Evolutionary conservation across 176 grass and related monocot genomes (phyloP).

Genomic region (Raddia guianensis): DNA sequence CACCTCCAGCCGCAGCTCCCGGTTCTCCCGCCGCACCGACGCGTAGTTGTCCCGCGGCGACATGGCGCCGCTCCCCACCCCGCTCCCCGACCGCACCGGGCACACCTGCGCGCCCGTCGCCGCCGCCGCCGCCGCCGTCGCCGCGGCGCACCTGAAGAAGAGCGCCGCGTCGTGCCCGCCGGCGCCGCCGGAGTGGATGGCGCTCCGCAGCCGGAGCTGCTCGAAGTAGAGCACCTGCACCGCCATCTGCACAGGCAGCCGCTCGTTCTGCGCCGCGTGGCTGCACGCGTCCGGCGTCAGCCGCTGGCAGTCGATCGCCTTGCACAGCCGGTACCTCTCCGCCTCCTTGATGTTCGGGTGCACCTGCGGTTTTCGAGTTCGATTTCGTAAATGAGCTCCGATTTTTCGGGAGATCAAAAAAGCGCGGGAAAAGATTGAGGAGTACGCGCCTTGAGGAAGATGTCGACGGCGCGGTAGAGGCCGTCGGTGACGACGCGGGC

Average conservation of each 20-base stretch:
- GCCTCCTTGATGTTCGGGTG: slow-evolving; percentile 97
- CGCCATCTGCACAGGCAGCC: slow-evolving; percentile 88
- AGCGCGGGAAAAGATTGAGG: background rate
- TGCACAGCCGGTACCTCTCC: slow-evolving; percentile 87
- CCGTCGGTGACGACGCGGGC: slow-evolving; percentile 86
- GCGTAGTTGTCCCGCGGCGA: slow-evolving; percentile 97
- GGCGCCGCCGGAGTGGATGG: slow-evolving; percentile 55
- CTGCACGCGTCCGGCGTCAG: slow-evolving; percentile 91
- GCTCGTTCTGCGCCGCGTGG: slow-evolving; percentile 93
- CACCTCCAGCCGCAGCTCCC: slow-evolving; percentile 92
- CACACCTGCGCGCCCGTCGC: slow-evolving; percentile 16
- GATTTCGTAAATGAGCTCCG: background rate
- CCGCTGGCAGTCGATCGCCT: slow-evolving; percentile 89
- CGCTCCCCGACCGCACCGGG: slow-evolving; percentile 72
- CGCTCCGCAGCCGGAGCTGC: slow-evolving; percentile 83
- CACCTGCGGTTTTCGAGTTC: slow-evolving; percentile 48
- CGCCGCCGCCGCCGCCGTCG: background rate
- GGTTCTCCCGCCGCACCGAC: slow-evolving; percentile 88
- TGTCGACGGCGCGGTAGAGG: slow-evolving; percentile 89
- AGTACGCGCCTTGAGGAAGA: slow-evolving; percentile 78
- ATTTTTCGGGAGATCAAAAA: background rate
- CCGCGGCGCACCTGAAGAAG: slow-evolving; percentile 64
- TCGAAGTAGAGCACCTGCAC: slow-evolving; percentile 97
- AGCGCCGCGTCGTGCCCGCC: slow-evolving; percentile 62
- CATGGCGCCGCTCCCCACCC: slow-evolving; percentile 79